Evolutionary conservation across 2,329 filamentous ascomycete genomes (phyloP), one percentile per base, ranked within the genome.

Genomic region (Bretziella fagacearum): DNA sequence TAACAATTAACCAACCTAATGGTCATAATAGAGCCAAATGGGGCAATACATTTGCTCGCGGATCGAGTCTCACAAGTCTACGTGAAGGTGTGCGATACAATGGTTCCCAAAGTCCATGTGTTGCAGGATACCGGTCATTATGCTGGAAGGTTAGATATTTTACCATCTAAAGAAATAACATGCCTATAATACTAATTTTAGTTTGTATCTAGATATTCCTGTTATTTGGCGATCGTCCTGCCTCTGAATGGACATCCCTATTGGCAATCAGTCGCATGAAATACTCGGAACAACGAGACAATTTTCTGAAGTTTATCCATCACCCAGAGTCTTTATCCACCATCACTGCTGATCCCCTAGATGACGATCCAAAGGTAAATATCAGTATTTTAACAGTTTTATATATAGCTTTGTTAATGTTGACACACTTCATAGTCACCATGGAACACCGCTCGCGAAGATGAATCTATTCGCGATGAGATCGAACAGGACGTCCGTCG

Each of bases 401-500:
- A n/a, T n/a, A n/a, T n/a, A n/a, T n/a, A n/a, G 11, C 10, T 11
- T 13, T 33, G 17, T 25, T 11, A 2, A n/a, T 10, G 18, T 17
- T 25, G 10, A 8, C 25, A 30, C 39, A 17, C 4, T 13, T 3
- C 33, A 20, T 68, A 94, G 81, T 93, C 86, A 48, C 87, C 87
- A 18, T 96, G 89, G 87, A 79, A 84, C 59, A 79, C 79, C n/a
- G 68, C 91, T 27, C 80, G 85, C 39, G 74, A 80, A 55, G 89
- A 98, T 62, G 85, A 95, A 65, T 67, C 76, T 40, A 73, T 93
- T 27, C 77, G 89, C 52, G 77, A 79, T 44, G 91, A 98, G 61
- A 96, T 98, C 48, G 74, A 81, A 48, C 91, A 96, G 63, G 91
- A 98, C 65, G 87, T 98, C 15, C 82, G 91, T 55, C 74, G 91